Percentiles rank a stretch among this genome's conserved stretches.
phyloP scores from a whole-genome alignment of 106 monocot genomes.

The Chionographis japonica region DNA sequence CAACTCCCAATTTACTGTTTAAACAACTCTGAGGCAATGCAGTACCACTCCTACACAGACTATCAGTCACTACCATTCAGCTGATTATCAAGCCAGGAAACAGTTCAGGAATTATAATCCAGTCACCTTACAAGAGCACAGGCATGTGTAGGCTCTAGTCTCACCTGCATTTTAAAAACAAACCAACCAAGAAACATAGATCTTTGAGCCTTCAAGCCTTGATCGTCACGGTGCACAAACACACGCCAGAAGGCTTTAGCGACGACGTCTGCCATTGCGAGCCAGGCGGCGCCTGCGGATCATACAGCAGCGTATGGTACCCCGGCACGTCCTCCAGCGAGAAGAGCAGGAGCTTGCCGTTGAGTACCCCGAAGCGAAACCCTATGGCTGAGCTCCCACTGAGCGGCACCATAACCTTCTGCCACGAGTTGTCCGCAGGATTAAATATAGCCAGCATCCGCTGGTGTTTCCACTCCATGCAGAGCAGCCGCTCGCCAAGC shows the following conservation, averaged over 20 bases:
- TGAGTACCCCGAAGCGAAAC: conserved; percentile 55
- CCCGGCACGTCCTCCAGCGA: conserved; percentile 38
- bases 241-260: conserved; percentile 49
- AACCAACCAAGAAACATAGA: too few species aligned
- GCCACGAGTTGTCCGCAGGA: conserved; percentile 46
- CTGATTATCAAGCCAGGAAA: too few species aligned
- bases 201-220: conserved; percentile 21
- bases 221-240: conserved; percentile 63
- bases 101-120: too few species aligned
- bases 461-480: conserved; percentile 89
- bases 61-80: too few species aligned
- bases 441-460: conserved; percentile 58
- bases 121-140: too few species aligned
- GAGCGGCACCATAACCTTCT: conserved; percentile 41
- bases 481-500: conserved; percentile 53
- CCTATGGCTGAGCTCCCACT: conserved; percentile 47
- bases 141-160: not conserved
- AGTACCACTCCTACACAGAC: too few species aligned
- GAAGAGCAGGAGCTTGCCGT: conserved; percentile 59
- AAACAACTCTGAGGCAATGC: too few species aligned
- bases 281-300: conserved; percentile 44
- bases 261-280: conserved; percentile 47
- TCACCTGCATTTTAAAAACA: too few species aligned
- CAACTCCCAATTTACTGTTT: too few species aligned
- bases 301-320: conserved; percentile 63